phyloP scores from a whole-genome alignment of 2,329 filamentous ascomycete species.

The Conoideocrella luteorostrata region DNA sequence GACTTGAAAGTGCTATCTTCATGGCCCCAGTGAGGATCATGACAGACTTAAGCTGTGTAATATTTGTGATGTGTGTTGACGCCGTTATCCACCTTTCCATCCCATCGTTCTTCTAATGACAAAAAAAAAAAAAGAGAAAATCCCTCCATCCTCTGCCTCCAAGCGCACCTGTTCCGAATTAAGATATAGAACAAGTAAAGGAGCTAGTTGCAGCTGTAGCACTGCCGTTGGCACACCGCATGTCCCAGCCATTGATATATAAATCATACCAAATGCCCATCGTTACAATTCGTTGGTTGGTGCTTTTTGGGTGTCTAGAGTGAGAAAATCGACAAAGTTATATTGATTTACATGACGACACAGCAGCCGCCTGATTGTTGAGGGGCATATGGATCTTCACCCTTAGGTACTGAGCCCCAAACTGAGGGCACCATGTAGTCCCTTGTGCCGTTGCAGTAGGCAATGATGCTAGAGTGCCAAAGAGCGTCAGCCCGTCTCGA shows the following conservation, averaged over 20 bases:
- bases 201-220: conserved; percentile 1
- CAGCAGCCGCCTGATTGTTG: conserved; percentile 92
- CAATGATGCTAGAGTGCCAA: conserved; percentile 66
- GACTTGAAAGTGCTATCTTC: neutral
- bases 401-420: conserved; percentile 90
- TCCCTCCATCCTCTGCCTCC: neutral
- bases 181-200: conserved; percentile 7
- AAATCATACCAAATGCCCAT: conserved; percentile 7
- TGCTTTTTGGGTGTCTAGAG: conserved; percentile 6
- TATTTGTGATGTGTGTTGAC: conserved; percentile 2
- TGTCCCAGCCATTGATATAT: conserved; percentile 2
- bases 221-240: neutral
- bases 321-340: conserved; percentile 3
- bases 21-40: conserved; percentile 5
- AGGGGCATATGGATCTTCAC: conserved; percentile 96
- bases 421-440: conserved; percentile 99
- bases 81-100: neutral
- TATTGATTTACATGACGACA: conserved; percentile 69
- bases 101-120: neutral
- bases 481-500: conserved; percentile 4
- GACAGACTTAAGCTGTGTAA: conserved; percentile 1
- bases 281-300: conserved; percentile 7
- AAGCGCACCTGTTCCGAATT: conserved; percentile 3
- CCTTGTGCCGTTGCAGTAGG: conserved; percentile 95
- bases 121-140: neutral